Evolutionary conservation across 768 basidiomycete species (phyloP).

Genomic region (Hypholoma fasciculare): DNA sequence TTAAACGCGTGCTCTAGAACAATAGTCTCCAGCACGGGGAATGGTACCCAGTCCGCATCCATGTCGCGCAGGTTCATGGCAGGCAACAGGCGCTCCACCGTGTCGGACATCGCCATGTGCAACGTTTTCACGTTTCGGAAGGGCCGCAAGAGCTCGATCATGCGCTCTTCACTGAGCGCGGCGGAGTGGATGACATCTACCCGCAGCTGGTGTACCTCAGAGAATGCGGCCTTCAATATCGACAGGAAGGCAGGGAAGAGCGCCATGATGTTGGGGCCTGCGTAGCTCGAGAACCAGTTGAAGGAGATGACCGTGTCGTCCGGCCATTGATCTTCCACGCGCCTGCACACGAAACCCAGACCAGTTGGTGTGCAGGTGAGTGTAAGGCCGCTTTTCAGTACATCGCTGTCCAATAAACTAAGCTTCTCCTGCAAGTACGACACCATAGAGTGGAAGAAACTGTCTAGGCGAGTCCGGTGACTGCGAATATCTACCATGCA

Average conservation of each 20-base stretch:
- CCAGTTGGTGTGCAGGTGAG: background rate
- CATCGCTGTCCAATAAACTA: background rate
- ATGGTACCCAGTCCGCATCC: background rate
- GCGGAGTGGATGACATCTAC: constrained; percentile 1
- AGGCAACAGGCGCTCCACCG: constrained; percentile 1
- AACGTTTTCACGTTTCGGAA: too few species aligned
- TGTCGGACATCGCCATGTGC: background rate
- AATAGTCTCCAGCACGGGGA: background rate
- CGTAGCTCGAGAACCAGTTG: constrained; percentile 1
- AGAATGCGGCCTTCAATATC: background rate
- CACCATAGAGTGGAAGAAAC: background rate
- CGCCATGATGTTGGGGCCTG: background rate
- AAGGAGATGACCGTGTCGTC: background rate
- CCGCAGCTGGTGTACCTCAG: constrained; percentile 1
- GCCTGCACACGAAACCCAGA: background rate
- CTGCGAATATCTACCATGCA: background rate
- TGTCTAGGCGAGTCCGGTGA: background rate
- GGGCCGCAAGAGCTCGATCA: too few species aligned
- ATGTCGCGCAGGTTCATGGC: background rate
- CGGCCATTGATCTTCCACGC: background rate
- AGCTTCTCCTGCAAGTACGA: background rate
- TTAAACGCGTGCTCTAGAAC: background rate
- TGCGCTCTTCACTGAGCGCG: background rate
- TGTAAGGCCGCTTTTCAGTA: background rate
- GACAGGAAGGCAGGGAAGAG: constrained; percentile 3